Evolutionary conservation across 148 eudicot genomes (phyloP), one percentile per base, ranked within the genome.

Genomic region (Cornus kousa): DNA sequence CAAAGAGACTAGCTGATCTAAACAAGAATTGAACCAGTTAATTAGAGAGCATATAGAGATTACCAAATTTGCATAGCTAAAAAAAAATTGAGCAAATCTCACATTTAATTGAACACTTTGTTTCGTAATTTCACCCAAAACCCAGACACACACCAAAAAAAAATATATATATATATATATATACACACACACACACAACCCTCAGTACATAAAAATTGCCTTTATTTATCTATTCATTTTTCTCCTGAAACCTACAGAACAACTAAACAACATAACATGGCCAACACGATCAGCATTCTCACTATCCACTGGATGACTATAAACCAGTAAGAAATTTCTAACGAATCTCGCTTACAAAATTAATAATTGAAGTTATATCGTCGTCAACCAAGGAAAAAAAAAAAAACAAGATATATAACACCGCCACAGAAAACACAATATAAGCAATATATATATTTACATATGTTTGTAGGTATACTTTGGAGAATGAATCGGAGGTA

Each of bases 401-500:
- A 71, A 2, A 43, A 9, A n/a, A 12, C 74, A 43, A 69, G 32
- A 57, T 40, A 46, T 35, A 37, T 35, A 37, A 14, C 16, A 32
- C 8, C 46, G 13, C 16, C 59, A 70, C 71, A 50, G 28, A 31
- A 13, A 43, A 65, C 28, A 71, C 4, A 5, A 72, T 13, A 5
- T 37, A 10, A 62, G 17, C 28, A 24, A 72, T 17, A 16, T 31
- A 40, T 20, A 71, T 19, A 59, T 68, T 23, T 39, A 32, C 5
- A 23, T 37, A 35, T 28, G 55, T 24, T 7, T 23, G 28, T 31
- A 75, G 71, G 50, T 66, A 57, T 79, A 80, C 86, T 80, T 83
- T 79, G 64, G 71, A 76, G 77, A 83, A 80, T 20, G 77, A 79
- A 43, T 80, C 69, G 23, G 70, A 31, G 33, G 76, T 50, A 70